Evolutionary conservation across 345 rosid species (phyloP).

Genomic region (Populus pruinosa): DNA sequence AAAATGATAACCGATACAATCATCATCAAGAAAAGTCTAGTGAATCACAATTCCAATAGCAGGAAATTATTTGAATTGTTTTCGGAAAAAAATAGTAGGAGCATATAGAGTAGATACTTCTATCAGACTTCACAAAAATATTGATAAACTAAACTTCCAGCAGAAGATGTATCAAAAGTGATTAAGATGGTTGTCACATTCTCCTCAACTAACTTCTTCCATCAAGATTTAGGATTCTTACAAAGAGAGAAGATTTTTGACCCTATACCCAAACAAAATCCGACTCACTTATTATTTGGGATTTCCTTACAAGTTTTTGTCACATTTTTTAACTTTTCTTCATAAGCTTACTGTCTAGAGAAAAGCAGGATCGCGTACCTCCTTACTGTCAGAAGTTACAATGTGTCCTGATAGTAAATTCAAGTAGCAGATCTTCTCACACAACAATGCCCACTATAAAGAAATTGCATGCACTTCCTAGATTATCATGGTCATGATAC

Average conservation of each 20-base stretch:
- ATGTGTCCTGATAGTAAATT: background rate
- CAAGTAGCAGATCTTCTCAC: background rate
- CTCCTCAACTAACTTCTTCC: background rate
- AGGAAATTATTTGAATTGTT: too few relatives aligned
- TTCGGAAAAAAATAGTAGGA: background rate
- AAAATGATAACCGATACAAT: background rate
- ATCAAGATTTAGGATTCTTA: background rate
- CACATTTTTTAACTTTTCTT: background rate
- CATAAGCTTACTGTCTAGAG: background rate
- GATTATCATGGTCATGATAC: background rate
- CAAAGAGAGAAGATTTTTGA: background rate
- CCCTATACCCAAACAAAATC: background rate
- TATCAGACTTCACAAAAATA: constrained; percentile 8
- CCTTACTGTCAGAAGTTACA: background rate
- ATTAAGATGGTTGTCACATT: background rate
- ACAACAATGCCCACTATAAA: background rate
- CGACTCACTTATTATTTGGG: background rate
- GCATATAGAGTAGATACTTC: constrained; percentile 4
- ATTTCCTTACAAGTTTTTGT: background rate
- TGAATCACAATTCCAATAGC: background rate
- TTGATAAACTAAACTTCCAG: background rate
- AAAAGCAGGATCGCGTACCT: background rate
- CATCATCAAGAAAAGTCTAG: constrained; percentile 12
- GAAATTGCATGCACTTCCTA: background rate
- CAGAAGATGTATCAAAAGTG: background rate